A percentile compares a stretch with the other conserved stretches of the same genome.
phyloP scores from a whole-genome alignment of 805 yeast genomes.

The Ogataea pignaliae region DNA sequence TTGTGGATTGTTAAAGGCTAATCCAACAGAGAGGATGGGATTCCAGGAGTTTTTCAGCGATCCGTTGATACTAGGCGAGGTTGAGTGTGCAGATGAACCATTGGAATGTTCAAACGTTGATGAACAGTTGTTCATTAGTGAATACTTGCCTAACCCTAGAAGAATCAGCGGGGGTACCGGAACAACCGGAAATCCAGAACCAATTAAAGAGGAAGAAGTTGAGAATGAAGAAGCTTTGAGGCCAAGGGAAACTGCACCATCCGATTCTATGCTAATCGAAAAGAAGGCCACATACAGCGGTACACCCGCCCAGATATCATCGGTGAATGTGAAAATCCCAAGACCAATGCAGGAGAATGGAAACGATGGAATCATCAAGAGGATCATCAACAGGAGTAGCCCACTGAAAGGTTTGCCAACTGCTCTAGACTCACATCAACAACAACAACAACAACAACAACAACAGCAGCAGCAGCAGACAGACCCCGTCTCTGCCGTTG shows the following conservation, averaged over 20 bases:
- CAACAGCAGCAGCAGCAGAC: too few species aligned
- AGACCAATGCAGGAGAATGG: constrained; percentile 18
- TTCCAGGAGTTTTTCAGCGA: constrained; percentile 83
- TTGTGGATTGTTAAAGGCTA: constrained; percentile 69
- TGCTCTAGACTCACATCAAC: background rate
- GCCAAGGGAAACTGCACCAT: constrained; percentile 2
- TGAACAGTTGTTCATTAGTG: constrained; percentile 80
- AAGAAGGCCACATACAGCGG: constrained; percentile 4
- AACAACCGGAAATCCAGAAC: constrained; percentile 6
- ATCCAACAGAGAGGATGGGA: constrained; percentile 84
- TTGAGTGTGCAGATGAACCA: constrained; percentile 50
- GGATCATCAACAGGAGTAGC: constrained; percentile 38
- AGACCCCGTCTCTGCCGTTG: background rate
- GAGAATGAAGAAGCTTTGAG: background rate
- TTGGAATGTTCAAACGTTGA: constrained; percentile 65
- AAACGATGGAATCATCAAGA: constrained; percentile 42
- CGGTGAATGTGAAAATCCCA: constrained; percentile 9
- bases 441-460: too few species aligned
- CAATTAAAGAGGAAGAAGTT: constrained; percentile 14
- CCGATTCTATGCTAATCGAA: constrained; percentile 17
- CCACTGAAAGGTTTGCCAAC: constrained; percentile 22
- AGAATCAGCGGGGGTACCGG: constrained; percentile 1
- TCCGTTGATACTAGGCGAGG: constrained; percentile 55
- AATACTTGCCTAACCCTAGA: constrained; percentile 42
- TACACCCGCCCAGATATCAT: background rate